Percentiles rank a stretch among this genome's conserved stretches.
These are phyloP conservation scores for Podospora tetraspora DNA, from an alignment of 495 filamentous ascomycete genomes.

Conservation along the genomic window DNA sequence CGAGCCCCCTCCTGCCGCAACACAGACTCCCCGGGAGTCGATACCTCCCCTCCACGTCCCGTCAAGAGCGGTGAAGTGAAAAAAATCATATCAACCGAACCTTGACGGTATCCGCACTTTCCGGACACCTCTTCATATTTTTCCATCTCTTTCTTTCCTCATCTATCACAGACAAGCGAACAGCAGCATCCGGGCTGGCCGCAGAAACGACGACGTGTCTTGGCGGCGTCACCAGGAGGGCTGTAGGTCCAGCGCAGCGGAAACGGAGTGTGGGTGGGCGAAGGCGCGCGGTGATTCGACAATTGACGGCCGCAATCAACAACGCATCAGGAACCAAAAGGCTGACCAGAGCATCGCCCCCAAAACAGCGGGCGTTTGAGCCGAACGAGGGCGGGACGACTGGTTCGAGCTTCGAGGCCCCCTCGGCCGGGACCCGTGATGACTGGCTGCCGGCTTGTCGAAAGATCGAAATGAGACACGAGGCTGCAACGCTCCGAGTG, in stretches of 20 bases:
- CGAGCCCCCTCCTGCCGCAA: constrained; percentile 19
- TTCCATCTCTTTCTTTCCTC: neutral
- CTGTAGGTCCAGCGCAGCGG: constrained; percentile 13
- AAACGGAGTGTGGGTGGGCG: constrained; percentile 25
- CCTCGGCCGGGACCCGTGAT: constrained; percentile 9
- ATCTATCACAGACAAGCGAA: neutral
- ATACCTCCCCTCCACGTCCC: constrained; percentile 7
- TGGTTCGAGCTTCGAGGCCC: constrained; percentile 1
- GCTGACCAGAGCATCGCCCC: constrained; percentile 25
- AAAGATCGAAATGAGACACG: constrained; percentile 15
- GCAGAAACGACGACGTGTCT: constrained; percentile 13
- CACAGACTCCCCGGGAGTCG: constrained; percentile 11
- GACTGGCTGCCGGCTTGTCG: constrained; percentile 17
- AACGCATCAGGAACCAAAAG: constrained; percentile 36
- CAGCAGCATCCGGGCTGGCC: neutral
- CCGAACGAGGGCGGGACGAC: constrained; percentile 19
- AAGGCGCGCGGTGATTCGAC: constrained; percentile 32
- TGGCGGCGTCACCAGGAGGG: constrained; percentile 11
- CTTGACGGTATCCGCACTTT: neutral
- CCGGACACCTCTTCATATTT: constrained; percentile 4
- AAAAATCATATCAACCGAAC: neutral
- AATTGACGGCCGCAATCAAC: constrained; percentile 34
- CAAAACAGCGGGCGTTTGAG: constrained; percentile 22
- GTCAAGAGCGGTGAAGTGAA: constrained; percentile 27
- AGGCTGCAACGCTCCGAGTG: constrained; percentile 21